A percentile compares a stretch with the other conserved stretches of the same genome.
Conservation (phyloP, 768 basidiomycete species). For the Lanmaoa rubissima region DNA sequence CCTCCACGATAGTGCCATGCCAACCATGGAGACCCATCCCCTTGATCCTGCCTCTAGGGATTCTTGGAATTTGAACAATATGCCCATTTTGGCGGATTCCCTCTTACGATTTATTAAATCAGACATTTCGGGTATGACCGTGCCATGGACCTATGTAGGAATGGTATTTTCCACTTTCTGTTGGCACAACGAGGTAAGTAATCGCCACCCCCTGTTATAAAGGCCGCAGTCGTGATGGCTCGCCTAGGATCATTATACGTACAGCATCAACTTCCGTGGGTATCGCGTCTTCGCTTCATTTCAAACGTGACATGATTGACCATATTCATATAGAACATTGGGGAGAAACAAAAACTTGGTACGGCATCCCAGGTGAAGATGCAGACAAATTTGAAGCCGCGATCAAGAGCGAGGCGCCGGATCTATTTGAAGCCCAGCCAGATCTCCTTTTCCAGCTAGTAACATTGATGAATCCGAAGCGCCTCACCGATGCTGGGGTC, state of each 20-base stretch:
- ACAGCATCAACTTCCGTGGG: conserved; percentile 92
- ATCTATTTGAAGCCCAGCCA: conserved; percentile 96
- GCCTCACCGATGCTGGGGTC: conserved; percentile 84
- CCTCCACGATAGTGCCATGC: conserved; percentile 70
- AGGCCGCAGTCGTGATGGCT: conserved; percentile 23
- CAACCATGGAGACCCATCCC: conserved; percentile 92
- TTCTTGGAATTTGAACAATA: conserved; percentile 97
- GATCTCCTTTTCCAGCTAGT: conserved; percentile 96
- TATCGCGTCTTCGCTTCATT: conserved; percentile 16
- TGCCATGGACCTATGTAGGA: conserved; percentile 98
- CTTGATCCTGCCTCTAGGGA: conserved; percentile 83
- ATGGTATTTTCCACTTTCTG: conserved; percentile 99
- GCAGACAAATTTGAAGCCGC: conserved; percentile 96
- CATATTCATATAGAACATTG: conserved; percentile 74
- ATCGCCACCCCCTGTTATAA: conserved; percentile 15
- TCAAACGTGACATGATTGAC: conserved; percentile 27
- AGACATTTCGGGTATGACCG: conserved; percentile 99
- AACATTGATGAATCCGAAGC: conserved; percentile 93
- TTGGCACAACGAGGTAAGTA: conserved; percentile 94
- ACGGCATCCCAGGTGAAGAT: conserved; percentile 94
- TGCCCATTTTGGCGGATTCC: conserved; percentile 90
- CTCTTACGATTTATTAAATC: conserved; percentile 96
- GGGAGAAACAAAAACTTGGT: conserved; percentile 99
- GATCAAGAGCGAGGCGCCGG: conserved; percentile 92
- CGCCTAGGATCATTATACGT: conserved; percentile 91